Base-by-base conservation (phyloP, 1,284 basidiomycete species). In the Phlebopus sp. region DNA sequence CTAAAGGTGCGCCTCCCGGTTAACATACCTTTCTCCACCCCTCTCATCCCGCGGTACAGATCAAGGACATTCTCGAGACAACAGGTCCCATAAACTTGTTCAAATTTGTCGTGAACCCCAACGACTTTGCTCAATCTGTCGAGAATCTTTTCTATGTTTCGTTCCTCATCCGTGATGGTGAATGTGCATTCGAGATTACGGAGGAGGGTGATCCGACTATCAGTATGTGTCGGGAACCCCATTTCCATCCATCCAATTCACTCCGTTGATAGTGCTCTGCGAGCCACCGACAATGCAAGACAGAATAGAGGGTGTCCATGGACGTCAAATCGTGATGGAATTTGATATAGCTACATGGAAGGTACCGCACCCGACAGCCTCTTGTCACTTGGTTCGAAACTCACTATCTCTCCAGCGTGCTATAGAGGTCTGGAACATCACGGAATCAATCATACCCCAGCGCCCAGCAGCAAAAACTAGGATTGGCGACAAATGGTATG, bases 141-240 rank as follows among this genome's bases (percentile, higher is more conserved):
- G 93, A 97, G 68, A 97, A 97, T 62, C 73, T 96, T 17, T 97
- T 97, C 65, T 91, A 96, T 59, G 76, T 96, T 2, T 93, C 92
- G 0, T 97, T 97, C 68, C 74, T 95, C 44, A 87, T 97, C 42
- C 77, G 89, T 38, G 92, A 96, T 57, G 90, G 86, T 11, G 82
- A 81, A 59, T 90, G 84, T 40, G 82, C 84, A 5, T 72, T 91
- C 37, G 81, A 87, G 55, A 77, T 78, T 1, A 69, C 74, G 38
- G 72, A 82, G 4, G 71, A 85, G 0, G 85, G 82, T 1, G 86
- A 90, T 58, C 86, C 87, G 3, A 68, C 84, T 6, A 79, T 93
- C 32, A 84, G 92, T 93, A 51, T 41, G 64, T 63, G 29, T 27
- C 2, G 60, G 56, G 81, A 68, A 13, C 15, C 17, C 42, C 2